Evolutionary conservation across 805 yeast genomes (phyloP), one percentile per base, ranked within the genome.

Genomic region (Ogataea neopini): DNA sequence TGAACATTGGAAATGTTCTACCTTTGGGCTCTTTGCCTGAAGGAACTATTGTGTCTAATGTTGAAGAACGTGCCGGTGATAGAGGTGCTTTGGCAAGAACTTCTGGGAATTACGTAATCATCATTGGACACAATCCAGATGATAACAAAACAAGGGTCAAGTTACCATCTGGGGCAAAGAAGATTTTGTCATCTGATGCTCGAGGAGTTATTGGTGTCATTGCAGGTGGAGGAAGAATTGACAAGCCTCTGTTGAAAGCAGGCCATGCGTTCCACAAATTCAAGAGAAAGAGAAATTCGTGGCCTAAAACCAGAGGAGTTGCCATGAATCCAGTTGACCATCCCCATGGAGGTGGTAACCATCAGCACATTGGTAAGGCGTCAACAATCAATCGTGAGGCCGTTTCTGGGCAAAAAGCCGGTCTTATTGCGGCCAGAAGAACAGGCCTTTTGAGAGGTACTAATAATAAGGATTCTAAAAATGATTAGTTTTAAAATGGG

Each of bases 281-380:
- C 91, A 90, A 77, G 79, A 96, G 89, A 69, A 92, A 92, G 94
- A 84, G 97, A 81, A 89, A 92, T 96, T 88, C 96, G 63, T 92
- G 97, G 97, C 98, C 98, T 79, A 90, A 88, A 86, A 92, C 97
- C 72, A 89, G 98, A 83, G 98, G 98, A 91, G 97, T 91, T 74
- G 98, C 98, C 75, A 91, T 92, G 98, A 92, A 92, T 82, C 98
- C 98, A 77, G 98, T 91, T 76, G 98, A 92, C 76, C 98, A 92
- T 83, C 98, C 98, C 75, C 98, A 92, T 77, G 98, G 98, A 88
- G 98, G 98, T 91, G 98, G 98, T 92, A 91, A 91, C 96, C 97
- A 91, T 80, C 98, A 91, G 83, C 98, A 91, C 79, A 91, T 91
- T 81, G 98, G 98, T 90, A 91, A 92, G 84, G 97, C 98, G 71